Percentiles rank a stretch among this genome's conserved stretches.
Conservation (phyloP, 495 filamentous ascomycete species). For the Aspergillus hancockii region DNA sequence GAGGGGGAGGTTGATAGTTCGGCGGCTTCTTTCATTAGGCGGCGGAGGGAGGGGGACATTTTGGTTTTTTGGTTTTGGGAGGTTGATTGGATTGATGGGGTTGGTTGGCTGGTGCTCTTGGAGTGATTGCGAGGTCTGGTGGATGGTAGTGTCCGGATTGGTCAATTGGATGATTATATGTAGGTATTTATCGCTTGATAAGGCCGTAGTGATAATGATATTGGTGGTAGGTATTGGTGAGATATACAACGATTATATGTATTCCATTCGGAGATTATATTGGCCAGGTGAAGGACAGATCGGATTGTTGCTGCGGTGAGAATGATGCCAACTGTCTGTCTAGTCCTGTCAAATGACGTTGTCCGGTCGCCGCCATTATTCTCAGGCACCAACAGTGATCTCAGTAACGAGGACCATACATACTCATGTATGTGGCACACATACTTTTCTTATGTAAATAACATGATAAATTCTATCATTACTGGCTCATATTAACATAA, state of each 20-base stretch:
- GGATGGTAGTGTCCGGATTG: background rate
- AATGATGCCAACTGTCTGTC: slow-evolving; percentile 1
- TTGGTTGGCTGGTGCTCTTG: too few species aligned
- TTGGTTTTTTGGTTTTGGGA: slow-evolving; percentile 14
- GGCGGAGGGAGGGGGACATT: slow-evolving; percentile 52
- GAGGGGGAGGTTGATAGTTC: slow-evolving; percentile 78
- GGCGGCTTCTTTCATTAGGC: slow-evolving; percentile 71
- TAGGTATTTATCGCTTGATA: background rate
- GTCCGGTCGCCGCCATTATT: slow-evolving; percentile 4
- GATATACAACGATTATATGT: background rate
- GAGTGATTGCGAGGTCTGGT: too few species aligned
- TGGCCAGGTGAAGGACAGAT: slow-evolving; percentile 5
- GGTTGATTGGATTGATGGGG: background rate
- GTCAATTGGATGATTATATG: background rate
- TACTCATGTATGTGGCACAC: too few species aligned
- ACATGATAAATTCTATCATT: background rate
- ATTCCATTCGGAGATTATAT: background rate
- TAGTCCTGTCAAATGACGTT: background rate
- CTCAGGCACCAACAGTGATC: slow-evolving; percentile 12
- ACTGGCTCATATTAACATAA: background rate
- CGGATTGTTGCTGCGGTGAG: background rate
- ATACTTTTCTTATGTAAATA: background rate
- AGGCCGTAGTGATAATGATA: background rate
- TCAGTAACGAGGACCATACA: too few species aligned
- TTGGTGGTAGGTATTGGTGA: slow-evolving; percentile 11